phyloP scores from a whole-genome alignment of 2,329 filamentous ascomycete species.

The Colletotrichum sp. region DNA sequence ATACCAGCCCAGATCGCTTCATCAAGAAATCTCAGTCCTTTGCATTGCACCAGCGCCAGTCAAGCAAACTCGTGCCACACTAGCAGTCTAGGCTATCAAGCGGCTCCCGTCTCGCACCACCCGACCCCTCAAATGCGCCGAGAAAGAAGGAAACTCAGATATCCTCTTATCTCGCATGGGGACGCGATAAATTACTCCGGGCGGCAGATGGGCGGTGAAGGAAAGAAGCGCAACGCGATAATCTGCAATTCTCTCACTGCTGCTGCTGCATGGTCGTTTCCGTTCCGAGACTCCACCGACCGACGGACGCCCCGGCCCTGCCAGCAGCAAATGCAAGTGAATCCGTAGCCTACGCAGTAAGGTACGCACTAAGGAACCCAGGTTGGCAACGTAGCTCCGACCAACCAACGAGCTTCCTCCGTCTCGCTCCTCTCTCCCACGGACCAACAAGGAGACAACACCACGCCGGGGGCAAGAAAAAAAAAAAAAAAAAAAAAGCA shows the following conservation, averaged over 20 bases:
- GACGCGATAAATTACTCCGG: not conserved
- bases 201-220: conserved; percentile 1
- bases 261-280: not conserved
- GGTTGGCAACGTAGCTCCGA: not conserved
- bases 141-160: not conserved
- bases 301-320: not conserved
- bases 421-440: not conserved
- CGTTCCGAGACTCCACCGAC: not conserved
- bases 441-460: not conserved
- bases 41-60: not conserved
- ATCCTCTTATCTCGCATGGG: not conserved
- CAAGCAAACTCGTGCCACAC: not conserved
- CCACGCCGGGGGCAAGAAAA: not conserved
- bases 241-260: not conserved
- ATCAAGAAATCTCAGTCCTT: not conserved
- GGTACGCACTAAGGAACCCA: not conserved
- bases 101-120: not conserved
- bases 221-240: not conserved
- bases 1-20: not conserved
- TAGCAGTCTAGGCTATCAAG: not conserved
- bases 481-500: too few relatives aligned
- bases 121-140: not conserved
- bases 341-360: not conserved
- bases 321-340: not conserved
- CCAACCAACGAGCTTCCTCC: not conserved